Conservation (phyloP, 441 rosid genomes). For the Eutrema salsugineum region DNA sequence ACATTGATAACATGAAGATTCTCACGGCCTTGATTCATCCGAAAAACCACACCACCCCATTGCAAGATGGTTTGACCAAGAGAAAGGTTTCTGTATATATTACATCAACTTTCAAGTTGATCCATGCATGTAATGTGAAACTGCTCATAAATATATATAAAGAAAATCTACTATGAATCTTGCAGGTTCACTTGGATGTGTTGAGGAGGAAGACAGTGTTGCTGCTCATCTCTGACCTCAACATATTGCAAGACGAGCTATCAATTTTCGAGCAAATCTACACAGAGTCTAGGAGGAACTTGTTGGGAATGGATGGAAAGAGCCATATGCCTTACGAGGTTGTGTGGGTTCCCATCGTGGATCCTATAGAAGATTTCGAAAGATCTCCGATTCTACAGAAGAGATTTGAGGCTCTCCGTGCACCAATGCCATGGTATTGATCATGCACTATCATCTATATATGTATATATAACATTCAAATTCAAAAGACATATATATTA, state of each 20-base stretch:
- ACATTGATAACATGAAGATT: constrained; percentile 69
- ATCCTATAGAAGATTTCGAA: constrained; percentile 40
- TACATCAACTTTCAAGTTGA: background rate
- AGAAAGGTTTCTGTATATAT: constrained; percentile 47
- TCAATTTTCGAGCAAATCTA: constrained; percentile 60
- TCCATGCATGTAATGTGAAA: background rate
- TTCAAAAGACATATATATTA: background rate
- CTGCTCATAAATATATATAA: no score
- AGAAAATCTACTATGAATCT: background rate
- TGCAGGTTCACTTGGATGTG: constrained; percentile 63
- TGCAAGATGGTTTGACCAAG: constrained; percentile 55
- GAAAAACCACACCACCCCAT: constrained; percentile 55
- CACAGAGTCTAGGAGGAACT: constrained; percentile 45
- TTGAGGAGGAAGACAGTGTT: constrained; percentile 65
- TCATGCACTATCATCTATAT: background rate
- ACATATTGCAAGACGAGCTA: constrained; percentile 58
- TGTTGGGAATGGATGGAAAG: constrained; percentile 38
- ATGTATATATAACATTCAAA: no score
- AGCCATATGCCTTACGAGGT: constrained; percentile 57
- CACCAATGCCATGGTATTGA: constrained; percentile 58
- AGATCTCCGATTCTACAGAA: constrained; percentile 31
- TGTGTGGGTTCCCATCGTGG: constrained; percentile 74
- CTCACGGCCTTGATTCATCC: constrained; percentile 60
- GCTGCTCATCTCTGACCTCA: constrained; percentile 68
- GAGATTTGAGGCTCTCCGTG: constrained; percentile 44